phyloP scores from a whole-genome alignment of 805 yeast genomes.

The Grigorovia transvaalensis region DNA sequence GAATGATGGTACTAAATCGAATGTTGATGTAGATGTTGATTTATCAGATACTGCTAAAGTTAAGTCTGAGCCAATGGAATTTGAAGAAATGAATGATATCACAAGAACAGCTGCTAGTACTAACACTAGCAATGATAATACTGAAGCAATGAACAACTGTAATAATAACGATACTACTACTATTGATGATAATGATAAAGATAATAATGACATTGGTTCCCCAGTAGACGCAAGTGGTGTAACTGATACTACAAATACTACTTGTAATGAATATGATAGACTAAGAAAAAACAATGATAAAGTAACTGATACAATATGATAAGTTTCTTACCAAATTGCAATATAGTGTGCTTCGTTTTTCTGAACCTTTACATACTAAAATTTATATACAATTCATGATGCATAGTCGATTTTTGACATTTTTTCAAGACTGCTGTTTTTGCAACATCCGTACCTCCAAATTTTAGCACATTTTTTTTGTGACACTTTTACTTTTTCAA shows the following conservation, averaged over 20 bases:
- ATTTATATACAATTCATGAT: not conserved
- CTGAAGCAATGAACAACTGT: not conserved
- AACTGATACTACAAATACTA: not conserved
- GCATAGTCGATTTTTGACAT: not conserved
- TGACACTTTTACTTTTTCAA: not conserved
- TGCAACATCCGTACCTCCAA: not conserved
- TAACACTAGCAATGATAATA: too few relatives aligned
- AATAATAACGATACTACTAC: too few relatives aligned
- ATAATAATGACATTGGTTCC: too few relatives aligned
- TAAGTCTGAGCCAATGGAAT: not conserved
- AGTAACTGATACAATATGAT: not conserved
- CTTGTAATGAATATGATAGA: not conserved
- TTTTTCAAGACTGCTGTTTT: not conserved
- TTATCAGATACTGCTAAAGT: not conserved
- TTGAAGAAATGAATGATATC: not conserved
- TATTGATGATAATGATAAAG: too few relatives aligned
- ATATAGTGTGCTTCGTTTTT: not conserved
- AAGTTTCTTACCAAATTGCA: not conserved
- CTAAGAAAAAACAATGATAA: too few relatives aligned
- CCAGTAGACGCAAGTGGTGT: too few relatives aligned
- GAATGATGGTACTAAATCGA: conserved; percentile 2
- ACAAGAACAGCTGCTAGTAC: not conserved
- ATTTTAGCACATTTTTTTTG: not conserved
- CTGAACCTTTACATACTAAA: not conserved
- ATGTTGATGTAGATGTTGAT: not conserved